Evolutionary conservation across 1,284 basidiomycete genomes (phyloP).

Genomic region (Fistulinella cinereoalba): DNA sequence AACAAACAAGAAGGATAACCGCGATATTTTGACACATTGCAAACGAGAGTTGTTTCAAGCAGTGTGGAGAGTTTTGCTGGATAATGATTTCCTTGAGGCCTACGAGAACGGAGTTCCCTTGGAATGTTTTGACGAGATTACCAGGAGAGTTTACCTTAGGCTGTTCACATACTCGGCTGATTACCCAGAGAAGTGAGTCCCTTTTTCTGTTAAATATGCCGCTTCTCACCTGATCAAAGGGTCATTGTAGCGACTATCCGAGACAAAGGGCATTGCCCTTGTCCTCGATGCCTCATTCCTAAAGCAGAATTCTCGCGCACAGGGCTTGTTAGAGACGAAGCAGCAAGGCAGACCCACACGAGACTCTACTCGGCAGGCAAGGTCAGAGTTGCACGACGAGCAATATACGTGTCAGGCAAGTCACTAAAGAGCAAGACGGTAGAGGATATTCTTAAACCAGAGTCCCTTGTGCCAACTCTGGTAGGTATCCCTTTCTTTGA

Average conservation of each 20-base stretch:
- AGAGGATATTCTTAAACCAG: not conserved
- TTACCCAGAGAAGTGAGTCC: not conserved
- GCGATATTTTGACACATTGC: conserved; percentile 1
- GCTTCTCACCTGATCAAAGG: not conserved
- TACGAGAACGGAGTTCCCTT: not conserved
- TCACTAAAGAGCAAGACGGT: not conserved
- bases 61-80: not conserved
- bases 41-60: conserved; percentile 6
- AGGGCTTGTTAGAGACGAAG: not conserved
- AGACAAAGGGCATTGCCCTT: not conserved
- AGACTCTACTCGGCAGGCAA: too few relatives aligned
- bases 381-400: too few relatives aligned
- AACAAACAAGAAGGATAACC: not conserved
- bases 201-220: not conserved
- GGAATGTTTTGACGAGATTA: not conserved
- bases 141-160: not conserved
- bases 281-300: not conserved
- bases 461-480: not conserved
- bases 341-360: too few relatives aligned
- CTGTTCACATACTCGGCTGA: conserved; percentile 6
- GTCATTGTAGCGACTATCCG: not conserved
- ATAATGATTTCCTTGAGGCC: not conserved
- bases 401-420: too few relatives aligned
- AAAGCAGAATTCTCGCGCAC: not conserved
- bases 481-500: not conserved